Evolutionary conservation across 2,329 filamentous ascomycete genomes (phyloP).

Genomic region (Madurella fahalii): DNA sequence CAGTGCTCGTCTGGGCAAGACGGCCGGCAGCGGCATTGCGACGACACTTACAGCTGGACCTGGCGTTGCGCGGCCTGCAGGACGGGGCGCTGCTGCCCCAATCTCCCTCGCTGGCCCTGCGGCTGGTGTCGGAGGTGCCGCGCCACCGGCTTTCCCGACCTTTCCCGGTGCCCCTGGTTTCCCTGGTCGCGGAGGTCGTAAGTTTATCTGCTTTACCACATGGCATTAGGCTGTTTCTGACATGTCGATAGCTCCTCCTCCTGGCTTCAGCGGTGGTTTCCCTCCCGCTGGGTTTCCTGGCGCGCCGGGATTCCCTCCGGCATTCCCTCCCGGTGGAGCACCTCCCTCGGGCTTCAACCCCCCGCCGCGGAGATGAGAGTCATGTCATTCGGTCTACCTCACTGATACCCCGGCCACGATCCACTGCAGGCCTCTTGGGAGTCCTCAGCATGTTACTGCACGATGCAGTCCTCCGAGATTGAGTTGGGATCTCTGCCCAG

Average conservation of each 20-base stretch:
- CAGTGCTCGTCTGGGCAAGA: conserved; percentile 79
- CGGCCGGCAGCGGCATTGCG: conserved; percentile 62
- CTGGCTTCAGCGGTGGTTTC: conserved; percentile 49
- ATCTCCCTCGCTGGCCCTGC: conserved; percentile 85
- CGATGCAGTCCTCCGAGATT: conserved; percentile 2
- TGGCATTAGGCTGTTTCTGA: conserved; percentile 31
- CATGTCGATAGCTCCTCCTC: conserved; percentile 39
- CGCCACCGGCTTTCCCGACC: conserved; percentile 59
- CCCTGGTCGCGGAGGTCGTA: conserved; percentile 53
- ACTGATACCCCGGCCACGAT: conserved; percentile 15
- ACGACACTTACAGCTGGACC: conserved; percentile 76
- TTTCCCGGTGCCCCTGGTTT: conserved; percentile 49
- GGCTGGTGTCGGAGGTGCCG: conserved; percentile 74
- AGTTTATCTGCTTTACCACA: conserved; percentile 30
- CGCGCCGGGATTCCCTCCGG: conserved; percentile 50
- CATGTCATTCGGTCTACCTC: conserved; percentile 14
- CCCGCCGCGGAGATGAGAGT: conserved; percentile 55
- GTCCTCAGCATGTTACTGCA: conserved; percentile 4
- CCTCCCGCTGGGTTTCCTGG: conserved; percentile 38
- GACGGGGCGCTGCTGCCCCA: conserved; percentile 67
- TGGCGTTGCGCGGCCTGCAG: conserved; percentile 86
- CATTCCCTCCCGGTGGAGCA: conserved; percentile 42
- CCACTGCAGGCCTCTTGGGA: conserved; percentile 1
- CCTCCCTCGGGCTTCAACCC: conserved; percentile 72
- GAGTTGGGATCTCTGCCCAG: conserved; percentile 14